Evolutionary conservation across 1,284 basidiomycete genomes (phyloP).

Genomic region (Apiotrichum veenhuisii): DNA sequence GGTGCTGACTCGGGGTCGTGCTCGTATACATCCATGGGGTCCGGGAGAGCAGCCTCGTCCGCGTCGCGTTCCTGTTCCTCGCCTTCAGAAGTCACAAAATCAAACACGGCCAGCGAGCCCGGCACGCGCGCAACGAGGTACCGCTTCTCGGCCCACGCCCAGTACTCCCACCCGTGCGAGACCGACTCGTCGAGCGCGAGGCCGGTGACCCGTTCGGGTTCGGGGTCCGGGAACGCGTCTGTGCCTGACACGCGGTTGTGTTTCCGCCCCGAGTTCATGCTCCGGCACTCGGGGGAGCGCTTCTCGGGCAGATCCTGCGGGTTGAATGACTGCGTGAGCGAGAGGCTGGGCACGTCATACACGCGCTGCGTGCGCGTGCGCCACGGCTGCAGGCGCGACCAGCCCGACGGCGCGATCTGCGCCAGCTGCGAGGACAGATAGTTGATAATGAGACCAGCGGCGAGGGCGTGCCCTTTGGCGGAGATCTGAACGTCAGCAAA

Average conservation of each 20-base stretch:
- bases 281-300: slow-evolving; percentile 32
- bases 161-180: slow-evolving; percentile 15
- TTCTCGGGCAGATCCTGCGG: slow-evolving; percentile 9
- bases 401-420: slow-evolving; percentile 5
- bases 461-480: slow-evolving; percentile 38
- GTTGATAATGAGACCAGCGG: slow-evolving; percentile 38
- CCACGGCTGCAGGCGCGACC: slow-evolving; percentile 3
- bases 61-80: not conserved
- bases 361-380: slow-evolving; percentile 7
- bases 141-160: slow-evolving; percentile 42
- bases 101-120: slow-evolving; percentile 32
- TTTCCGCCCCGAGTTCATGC: slow-evolving; percentile 32
- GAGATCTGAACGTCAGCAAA: slow-evolving; percentile 31
- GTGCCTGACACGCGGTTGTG: slow-evolving; percentile 23
- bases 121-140: slow-evolving; percentile 36
- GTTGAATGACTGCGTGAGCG: slow-evolving; percentile 12
- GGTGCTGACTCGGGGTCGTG: not conserved
- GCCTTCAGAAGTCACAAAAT: slow-evolving; percentile 27
- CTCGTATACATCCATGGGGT: slow-evolving; percentile 15
- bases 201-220: not conserved
- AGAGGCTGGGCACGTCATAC: slow-evolving; percentile 10
- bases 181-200: not conserved
- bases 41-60: slow-evolving; percentile 3
- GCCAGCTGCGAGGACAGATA: slow-evolving; percentile 35
- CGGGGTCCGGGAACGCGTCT: not conserved